These are phyloP conservation scores for Monosporozyma servazzii DNA, from an alignment of 805 yeast species.

Conservation along the genomic window DNA sequence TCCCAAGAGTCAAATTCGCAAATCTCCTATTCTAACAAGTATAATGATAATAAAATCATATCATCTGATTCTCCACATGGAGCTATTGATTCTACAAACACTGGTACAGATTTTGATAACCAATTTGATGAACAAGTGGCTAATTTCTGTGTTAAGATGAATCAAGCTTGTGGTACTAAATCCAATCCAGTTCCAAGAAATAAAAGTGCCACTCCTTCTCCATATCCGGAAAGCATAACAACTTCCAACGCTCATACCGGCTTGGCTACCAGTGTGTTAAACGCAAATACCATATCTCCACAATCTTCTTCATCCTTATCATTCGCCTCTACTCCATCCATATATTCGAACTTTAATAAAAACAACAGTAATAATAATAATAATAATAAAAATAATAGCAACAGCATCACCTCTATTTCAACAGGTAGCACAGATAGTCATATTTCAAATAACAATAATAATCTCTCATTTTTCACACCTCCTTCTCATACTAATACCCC, in stretches of 20 bases:
- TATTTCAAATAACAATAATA: neutral
- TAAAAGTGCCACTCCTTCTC: neutral
- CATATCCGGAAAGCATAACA: neutral
- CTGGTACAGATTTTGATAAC: constrained; percentile 31
- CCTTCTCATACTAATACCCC: neutral
- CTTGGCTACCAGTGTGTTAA: neutral
- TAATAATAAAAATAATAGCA: neutral
- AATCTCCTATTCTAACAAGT: neutral
- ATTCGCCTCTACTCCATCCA: neutral
- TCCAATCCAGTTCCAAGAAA: constrained; percentile 52
- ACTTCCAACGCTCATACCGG: neutral
- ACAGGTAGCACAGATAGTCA: neutral
- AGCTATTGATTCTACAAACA: constrained; percentile 8
- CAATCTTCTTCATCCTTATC: neutral
- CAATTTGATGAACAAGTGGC: constrained; percentile 61
- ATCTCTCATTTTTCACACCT: neutral
- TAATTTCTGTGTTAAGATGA: constrained; percentile 67
- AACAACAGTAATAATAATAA: neutral
- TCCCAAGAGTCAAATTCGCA: constrained; percentile 1
- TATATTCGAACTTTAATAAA: neutral
- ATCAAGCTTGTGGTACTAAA: constrained; percentile 76
- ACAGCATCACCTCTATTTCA: neutral
- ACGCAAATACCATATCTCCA: neutral
- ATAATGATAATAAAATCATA: constrained; percentile 1
- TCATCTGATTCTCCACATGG: constrained; percentile 1